phyloP scores from a whole-genome alignment of 495 filamentous ascomycete genomes.

The Cercophora scortea region DNA sequence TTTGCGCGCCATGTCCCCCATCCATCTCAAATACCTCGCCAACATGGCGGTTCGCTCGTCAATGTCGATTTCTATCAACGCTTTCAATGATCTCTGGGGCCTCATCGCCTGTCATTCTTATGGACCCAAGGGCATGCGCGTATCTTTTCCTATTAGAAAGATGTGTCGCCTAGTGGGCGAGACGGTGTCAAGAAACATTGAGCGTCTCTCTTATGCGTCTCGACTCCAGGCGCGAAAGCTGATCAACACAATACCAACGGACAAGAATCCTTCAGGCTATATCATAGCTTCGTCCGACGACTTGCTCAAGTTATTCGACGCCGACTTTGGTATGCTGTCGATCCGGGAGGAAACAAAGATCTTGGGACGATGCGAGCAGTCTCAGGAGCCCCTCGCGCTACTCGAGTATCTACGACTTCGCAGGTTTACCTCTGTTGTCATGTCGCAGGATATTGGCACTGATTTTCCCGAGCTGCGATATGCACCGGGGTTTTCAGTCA shows the following conservation, averaged over 20 bases:
- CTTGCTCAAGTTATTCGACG: conserved; percentile 76
- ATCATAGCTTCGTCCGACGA: conserved; percentile 90
- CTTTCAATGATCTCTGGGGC: conserved; percentile 81
- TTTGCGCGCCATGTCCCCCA: conserved; percentile 83
- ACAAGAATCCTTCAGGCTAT: conserved; percentile 81
- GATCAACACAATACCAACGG: conserved; percentile 70
- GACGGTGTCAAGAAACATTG: conserved; percentile 79
- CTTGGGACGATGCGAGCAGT: conserved; percentile 63
- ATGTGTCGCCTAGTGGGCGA: conserved; percentile 93
- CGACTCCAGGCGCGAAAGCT: conserved; percentile 75
- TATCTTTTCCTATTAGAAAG: conserved; percentile 85
- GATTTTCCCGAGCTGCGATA: conserved; percentile 85
- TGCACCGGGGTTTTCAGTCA: conserved; percentile 65
- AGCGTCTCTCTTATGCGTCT: conserved; percentile 79
- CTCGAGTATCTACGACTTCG: conserved; percentile 79
- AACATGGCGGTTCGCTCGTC: conserved; percentile 87
- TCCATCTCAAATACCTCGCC: conserved; percentile 81
- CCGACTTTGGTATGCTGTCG: conserved; percentile 79
- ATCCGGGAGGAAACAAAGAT: conserved; percentile 87
- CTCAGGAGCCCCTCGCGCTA: conserved; percentile 79
- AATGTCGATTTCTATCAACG: conserved; percentile 92
- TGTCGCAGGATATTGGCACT: conserved; percentile 64
- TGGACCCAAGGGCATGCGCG: conserved; percentile 70
- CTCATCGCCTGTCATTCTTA: conserved; percentile 85
- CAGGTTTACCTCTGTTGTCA: conserved; percentile 65